Conservation (phyloP, 768 basidiomycete genomes). For the Phaeotremella skinneri region DNA sequence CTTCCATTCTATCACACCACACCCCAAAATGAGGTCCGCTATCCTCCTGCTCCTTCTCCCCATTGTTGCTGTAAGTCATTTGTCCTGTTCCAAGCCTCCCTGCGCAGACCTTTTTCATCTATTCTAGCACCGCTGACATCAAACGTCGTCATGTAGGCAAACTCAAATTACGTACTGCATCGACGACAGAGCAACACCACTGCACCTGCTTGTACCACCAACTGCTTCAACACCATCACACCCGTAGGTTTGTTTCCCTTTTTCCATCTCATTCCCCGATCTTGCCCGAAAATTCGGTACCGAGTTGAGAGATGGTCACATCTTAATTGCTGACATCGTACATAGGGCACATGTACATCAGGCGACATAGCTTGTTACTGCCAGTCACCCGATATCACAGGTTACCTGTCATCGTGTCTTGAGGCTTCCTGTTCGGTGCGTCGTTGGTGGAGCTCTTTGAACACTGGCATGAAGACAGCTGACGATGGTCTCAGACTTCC, state of each 20-base stretch:
- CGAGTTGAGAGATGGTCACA: too few relatives aligned
- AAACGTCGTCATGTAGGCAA: not conserved
- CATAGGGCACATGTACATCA: conserved; percentile 9
- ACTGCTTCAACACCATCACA: conserved; percentile 1
- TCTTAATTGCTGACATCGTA: not conserved
- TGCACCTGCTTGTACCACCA: not conserved
- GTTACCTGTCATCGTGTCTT: conserved; percentile 23
- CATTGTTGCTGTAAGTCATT: not conserved
- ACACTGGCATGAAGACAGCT: not conserved
- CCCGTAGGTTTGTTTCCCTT: not conserved
- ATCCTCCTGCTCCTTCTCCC: not conserved
- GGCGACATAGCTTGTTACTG: conserved; percentile 24
- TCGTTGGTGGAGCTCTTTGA: not conserved
- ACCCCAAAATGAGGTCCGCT: not conserved
- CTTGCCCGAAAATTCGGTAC: not conserved
- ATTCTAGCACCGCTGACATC: not conserved
- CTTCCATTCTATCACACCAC: not conserved
- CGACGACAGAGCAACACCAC: not conserved
- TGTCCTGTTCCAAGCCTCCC: too few relatives aligned
- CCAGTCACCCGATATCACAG: conserved; percentile 11
- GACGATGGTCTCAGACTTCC: conserved; percentile 10
- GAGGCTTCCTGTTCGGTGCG: conserved; percentile 18
- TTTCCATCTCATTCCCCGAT: not conserved
- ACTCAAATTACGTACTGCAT: not conserved
- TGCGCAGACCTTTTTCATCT: not conserved